Base-by-base conservation (phyloP, 2,329 filamentous ascomycete species). In the Dryadomyces quercus-mongolicae region DNA sequence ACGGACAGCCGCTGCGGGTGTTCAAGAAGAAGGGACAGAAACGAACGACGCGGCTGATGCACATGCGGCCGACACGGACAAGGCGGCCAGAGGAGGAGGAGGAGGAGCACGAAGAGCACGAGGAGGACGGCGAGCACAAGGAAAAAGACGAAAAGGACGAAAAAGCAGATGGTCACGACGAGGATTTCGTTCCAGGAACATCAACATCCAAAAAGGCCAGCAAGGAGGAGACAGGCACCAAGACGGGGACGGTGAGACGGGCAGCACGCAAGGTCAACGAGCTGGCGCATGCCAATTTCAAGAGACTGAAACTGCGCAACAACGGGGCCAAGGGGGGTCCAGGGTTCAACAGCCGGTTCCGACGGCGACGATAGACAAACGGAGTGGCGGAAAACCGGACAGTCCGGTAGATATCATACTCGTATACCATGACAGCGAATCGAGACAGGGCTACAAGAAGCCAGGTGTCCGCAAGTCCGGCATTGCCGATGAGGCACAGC, bases 11-110 rank as follows among this genome's bases (percentile, higher is more conserved):
- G 2, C 65, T 82, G 42, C 79, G 75, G 53, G 68, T 80, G 1
- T 92, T 78, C 73, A 92, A 91, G 74, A 93, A 93, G 77, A 88
- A 87, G 71, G 87, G 86, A 0, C 78, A 87, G 65, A 93, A 93
- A 72, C 76, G 88, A 57, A 88, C 86, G 54, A 92, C 88, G 3
- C 75, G 83, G 58, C 73, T 76, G 49, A 75, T 79, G 54, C 89
- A 83, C 56, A 87, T 85, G 71, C 74, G 70, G 58, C 80, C 80
- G 2, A 75, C 68, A 0, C 65, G 71, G 54, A 64, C 66, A 7
- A 77, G 75, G 62, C 74, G 81, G 42, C 74, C 76, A 21, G 63
- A 66, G 3, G 64, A 65, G 9, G 69, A 72, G 16, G 63, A 65
- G 3, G 65, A 65, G 6, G 69, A 69, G 9, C 70, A 71, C 0